A percentile compares a stretch with the other conserved stretches of the same genome.
Conservation (phyloP, 192 early-diverging fungal species). For the Phycomyces nitens region DNA sequence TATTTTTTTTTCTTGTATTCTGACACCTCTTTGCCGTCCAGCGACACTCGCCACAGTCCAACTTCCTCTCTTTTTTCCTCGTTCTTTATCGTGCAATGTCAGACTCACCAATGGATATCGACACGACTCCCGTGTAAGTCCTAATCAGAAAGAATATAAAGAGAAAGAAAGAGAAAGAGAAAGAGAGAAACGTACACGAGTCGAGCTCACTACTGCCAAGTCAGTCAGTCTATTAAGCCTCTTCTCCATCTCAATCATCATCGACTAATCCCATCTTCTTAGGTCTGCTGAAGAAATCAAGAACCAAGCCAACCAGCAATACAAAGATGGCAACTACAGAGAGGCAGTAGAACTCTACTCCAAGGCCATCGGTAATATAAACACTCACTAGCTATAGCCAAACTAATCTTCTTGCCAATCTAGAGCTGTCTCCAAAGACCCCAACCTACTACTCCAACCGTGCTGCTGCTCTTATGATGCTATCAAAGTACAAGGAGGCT, state of each 20-base stretch:
- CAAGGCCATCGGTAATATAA: slow-evolving; percentile 61
- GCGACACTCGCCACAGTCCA: background rate
- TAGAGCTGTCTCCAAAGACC: slow-evolving; percentile 54
- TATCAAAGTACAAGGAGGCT: slow-evolving; percentile 56
- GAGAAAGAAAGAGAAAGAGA: too few relatives aligned
- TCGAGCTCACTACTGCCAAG: background rate
- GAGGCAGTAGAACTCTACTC: slow-evolving; percentile 68
- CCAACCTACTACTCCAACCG: slow-evolving; percentile 73
- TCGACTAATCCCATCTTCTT: background rate
- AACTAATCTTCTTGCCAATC: background rate
- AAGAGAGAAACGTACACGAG: too few relatives aligned
- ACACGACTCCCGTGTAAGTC: slow-evolving; percentile 2
- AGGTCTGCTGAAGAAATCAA: slow-evolving; percentile 64
- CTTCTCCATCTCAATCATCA: background rate
- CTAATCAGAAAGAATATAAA: background rate
- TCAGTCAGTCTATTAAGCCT: background rate
- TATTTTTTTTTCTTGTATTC: too few relatives aligned
- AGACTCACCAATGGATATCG: slow-evolving; percentile 1
- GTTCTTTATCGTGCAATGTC: slow-evolving; percentile 1
- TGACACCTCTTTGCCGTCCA: too few relatives aligned
- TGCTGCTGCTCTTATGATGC: slow-evolving; percentile 75
- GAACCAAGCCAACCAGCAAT: slow-evolving; percentile 63
- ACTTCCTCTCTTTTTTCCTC: slow-evolving; percentile 4
- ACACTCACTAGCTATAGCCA: background rate
- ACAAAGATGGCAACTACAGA: slow-evolving; percentile 65